Evolutionary conservation across 129 eudicot genomes (phyloP), one percentile per base, ranked within the genome.

Genomic region (Tanacetum coccineum): DNA sequence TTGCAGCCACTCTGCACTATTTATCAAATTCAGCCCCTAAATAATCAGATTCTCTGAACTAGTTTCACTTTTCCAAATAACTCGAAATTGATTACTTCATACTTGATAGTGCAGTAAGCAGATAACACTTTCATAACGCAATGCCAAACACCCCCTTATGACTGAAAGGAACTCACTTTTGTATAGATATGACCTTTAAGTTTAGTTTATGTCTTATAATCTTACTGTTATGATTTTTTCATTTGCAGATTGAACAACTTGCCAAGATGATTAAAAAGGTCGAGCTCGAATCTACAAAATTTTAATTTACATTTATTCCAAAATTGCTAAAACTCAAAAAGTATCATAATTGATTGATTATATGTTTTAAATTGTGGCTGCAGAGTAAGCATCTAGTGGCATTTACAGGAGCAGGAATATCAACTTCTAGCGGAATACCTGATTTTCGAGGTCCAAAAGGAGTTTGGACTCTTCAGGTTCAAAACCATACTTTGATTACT

Each of bases 371-470:
- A 28, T 51, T 68, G 61, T 62, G 46, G 59, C 25, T 83, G 87
- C 96, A 93, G 99, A 86, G 99, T 85, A 93, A 89, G 82, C 96
- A 93, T 79, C 79, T 93, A 62, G 99, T 93, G 74, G 99, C 81
- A 13, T 93, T 93, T 66, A 93, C 99, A 22, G 99, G 99, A 71
- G 99, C 99, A 42, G 99, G 99, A 69, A 93, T 93, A 82, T 93
- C 99, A 53, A 93, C 99, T 70, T 89, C 99, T 68, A 82, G 99
- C 71, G 99, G 99, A 30, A 93, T 93, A 67, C 99, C 99, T 59
- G 99, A 93, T 67, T 93, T 93, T 77, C 92, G 99, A 71, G 99
- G 99, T 48, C 99, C 99, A 6, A 92, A 86, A 75, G 98, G 98
- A 26, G 83, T 92, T 66, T 92, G 98, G 98, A 92, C 98, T 28